phyloP scores from a whole-genome alignment of 148 eudicot genomes.

The Pharnaceum exiguum region DNA sequence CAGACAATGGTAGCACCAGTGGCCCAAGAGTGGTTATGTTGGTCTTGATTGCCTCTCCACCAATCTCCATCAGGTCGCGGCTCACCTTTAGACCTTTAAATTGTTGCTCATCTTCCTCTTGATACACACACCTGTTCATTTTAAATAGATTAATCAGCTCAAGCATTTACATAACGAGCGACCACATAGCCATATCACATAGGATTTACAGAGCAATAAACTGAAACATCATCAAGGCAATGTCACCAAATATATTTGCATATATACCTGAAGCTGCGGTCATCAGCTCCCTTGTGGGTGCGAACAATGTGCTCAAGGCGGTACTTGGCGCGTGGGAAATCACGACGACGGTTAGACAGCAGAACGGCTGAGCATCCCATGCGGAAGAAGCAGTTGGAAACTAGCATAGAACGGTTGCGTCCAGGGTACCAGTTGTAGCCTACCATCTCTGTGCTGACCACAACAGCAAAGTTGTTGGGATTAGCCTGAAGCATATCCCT shows the following conservation, averaged over 20 bases:
- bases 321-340: slow-evolving; percentile 73
- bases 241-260: background rate
- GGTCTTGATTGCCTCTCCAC: slow-evolving; percentile 90
- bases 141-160: background rate
- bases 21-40: slow-evolving; percentile 97
- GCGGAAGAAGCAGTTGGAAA: slow-evolving; percentile 89
- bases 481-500: slow-evolving; percentile 89
- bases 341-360: slow-evolving; percentile 81
- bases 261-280: slow-evolving; percentile 71
- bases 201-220: too few relatives aligned
- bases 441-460: slow-evolving; percentile 91
- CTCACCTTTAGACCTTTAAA: slow-evolving; percentile 75
- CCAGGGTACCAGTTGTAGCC: slow-evolving; percentile 97
- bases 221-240: too few relatives aligned
- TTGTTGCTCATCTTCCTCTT: slow-evolving; percentile 73
- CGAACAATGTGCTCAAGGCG: slow-evolving; percentile 90
- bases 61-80: slow-evolving; percentile 71
- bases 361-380: slow-evolving; percentile 93
- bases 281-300: slow-evolving; percentile 91
- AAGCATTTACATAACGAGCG: too few relatives aligned
- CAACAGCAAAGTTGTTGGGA: slow-evolving; percentile 82
- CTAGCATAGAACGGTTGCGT: slow-evolving; percentile 68
- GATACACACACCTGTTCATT: slow-evolving; percentile 60
- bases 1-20: slow-evolving; percentile 83
- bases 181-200: too few relatives aligned